Evolutionary conservation across 257 asterid genomes (phyloP).

Genomic region (Nicotiana undulata): DNA sequence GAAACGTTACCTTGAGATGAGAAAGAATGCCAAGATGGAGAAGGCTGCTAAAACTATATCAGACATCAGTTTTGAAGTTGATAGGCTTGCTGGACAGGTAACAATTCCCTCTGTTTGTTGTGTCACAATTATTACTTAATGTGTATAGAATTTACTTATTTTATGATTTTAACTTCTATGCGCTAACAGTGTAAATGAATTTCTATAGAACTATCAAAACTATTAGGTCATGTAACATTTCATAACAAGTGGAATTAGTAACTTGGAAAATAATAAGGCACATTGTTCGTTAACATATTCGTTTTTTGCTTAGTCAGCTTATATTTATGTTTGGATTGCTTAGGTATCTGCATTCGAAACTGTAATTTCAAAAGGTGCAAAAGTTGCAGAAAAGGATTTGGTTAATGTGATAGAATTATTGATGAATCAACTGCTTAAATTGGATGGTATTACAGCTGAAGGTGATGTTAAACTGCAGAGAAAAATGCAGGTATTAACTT

Average conservation of each 20-base stretch:
- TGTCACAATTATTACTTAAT: background rate
- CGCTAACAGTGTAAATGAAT: background rate
- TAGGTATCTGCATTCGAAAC: constrained; percentile 75
- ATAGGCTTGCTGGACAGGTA: constrained; percentile 67
- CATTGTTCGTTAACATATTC: background rate
- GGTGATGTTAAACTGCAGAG: constrained; percentile 74
- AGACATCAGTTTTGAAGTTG: constrained; percentile 71
- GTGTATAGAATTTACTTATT: background rate
- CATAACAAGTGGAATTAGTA: background rate
- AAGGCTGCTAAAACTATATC: constrained; percentile 55
- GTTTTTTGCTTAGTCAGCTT: background rate
- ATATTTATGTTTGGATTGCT: constrained; percentile 3
- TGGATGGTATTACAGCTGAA: constrained; percentile 62
- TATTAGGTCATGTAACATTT: background rate
- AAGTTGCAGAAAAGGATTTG: constrained; percentile 60
- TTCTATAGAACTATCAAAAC: background rate
- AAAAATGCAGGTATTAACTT: constrained; percentile 61
- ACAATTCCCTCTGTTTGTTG: background rate
- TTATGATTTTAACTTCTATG: background rate
- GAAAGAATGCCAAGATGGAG: constrained; percentile 58
- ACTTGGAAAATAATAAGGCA: background rate
- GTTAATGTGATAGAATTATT: constrained; percentile 51
- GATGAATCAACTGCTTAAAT: constrained; percentile 72
- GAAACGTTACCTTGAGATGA: constrained; percentile 61
- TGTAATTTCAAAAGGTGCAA: constrained; percentile 53